Percentiles rank a stretch among this genome's conserved stretches.
Conservation (phyloP, 2,329 filamentous ascomycete genomes). For the Aspergillus tanneri region DNA sequence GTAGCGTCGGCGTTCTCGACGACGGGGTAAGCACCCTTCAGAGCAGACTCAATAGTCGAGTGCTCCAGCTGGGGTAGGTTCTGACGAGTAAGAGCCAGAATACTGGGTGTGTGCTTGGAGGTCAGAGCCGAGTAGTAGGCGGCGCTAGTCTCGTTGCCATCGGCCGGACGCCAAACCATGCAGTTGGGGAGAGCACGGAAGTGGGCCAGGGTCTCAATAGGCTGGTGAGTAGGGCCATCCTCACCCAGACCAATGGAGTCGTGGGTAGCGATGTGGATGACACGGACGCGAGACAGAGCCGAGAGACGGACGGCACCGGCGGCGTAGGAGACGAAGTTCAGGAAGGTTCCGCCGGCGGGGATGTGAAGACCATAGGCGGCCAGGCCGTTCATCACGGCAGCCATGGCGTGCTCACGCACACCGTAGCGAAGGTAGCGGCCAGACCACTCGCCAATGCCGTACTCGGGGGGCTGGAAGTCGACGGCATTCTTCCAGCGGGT, state of each 20-base stretch:
- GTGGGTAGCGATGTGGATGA: constrained; percentile 96
- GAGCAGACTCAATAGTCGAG: constrained; percentile 81
- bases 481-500: constrained; percentile 96
- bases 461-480: constrained; percentile 91
- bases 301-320: constrained; percentile 94
- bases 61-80: constrained; percentile 97
- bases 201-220: constrained; percentile 95
- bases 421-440: constrained; percentile 73
- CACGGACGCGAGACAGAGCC: constrained; percentile 82
- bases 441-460: constrained; percentile 80
- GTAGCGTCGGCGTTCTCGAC: constrained; percentile 80
- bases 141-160: constrained; percentile 96
- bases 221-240: constrained; percentile 97
- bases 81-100: constrained; percentile 93
- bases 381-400: constrained; percentile 66
- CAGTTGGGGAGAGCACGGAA: constrained; percentile 98
- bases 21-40: constrained; percentile 93
- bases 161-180: constrained; percentile 98
- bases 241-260: constrained; percentile 99
- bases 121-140: constrained; percentile 96
- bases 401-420: constrained; percentile 55
- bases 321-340: constrained; percentile 99
- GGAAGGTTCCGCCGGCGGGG: constrained; percentile 92
- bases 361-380: constrained; percentile 93
- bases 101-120: constrained; percentile 83